These are phyloP conservation scores for Calonectria fujianensis DNA, from an alignment of 2,329 filamentous ascomycete species.

Conservation along the genomic window DNA sequence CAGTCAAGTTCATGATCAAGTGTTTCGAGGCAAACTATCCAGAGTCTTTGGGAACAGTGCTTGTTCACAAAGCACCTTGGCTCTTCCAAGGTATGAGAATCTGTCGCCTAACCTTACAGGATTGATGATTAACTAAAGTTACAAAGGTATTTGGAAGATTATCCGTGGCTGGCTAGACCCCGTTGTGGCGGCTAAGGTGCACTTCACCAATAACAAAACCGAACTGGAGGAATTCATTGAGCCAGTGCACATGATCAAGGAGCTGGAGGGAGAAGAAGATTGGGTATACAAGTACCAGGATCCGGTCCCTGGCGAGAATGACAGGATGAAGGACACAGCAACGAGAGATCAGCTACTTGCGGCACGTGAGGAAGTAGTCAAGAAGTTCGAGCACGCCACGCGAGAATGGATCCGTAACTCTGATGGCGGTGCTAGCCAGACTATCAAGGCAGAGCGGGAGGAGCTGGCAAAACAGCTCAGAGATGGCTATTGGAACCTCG, in stretches of 20 bases:
- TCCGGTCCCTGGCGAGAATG: conserved; percentile 85
- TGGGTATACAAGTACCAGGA: conserved; percentile 91
- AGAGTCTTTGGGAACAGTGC: conserved; percentile 89
- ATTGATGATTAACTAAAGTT: conserved; percentile 33
- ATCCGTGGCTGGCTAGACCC: conserved; percentile 98
- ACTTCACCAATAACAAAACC: conserved; percentile 89
- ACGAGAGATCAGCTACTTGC: conserved; percentile 78
- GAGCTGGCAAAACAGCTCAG: conserved; percentile 78
- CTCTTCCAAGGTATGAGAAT: conserved; percentile 86
- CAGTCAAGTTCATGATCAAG: conserved; percentile 99
- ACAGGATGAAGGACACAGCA: conserved; percentile 78
- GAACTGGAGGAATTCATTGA: conserved; percentile 88
- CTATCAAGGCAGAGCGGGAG: conserved; percentile 75
- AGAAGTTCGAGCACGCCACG: conserved; percentile 84
- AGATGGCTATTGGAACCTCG: conserved; percentile 90
- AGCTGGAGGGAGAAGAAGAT: conserved; percentile 89
- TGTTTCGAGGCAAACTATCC: conserved; percentile 99
- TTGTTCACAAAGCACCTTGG: conserved; percentile 98
- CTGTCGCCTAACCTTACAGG: conserved; percentile 33
- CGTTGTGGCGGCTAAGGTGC: conserved; percentile 93
- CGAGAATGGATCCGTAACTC: conserved; percentile 80
- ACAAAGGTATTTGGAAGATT: conserved; percentile 91
- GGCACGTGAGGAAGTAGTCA: conserved; percentile 79
- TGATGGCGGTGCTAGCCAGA: conserved; percentile 65
- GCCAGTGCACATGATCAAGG: conserved; percentile 82